Evolutionary conservation across 257 asterid genomes (phyloP).

Genomic region (Ophiorrhiza pumila): DNA sequence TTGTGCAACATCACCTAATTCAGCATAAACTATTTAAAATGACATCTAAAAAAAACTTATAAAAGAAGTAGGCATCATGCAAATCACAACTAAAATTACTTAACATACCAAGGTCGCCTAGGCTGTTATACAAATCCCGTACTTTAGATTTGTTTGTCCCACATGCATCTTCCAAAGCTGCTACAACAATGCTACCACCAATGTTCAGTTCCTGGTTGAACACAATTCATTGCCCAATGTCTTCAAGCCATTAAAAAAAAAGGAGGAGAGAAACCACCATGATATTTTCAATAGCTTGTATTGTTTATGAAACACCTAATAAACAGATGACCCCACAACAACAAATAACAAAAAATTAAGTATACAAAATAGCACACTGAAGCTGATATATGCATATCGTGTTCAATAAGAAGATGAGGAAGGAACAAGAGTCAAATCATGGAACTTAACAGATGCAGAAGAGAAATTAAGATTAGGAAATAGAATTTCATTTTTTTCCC

Average conservation of each 20-base stretch:
- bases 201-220: conserved; percentile 72
- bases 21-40: conserved; percentile 19
- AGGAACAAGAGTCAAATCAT: background rate
- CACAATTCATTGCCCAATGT: conserved; percentile 21
- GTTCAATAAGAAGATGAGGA: background rate
- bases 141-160: conserved; percentile 70
- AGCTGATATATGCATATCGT: background rate
- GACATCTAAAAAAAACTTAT: no score
- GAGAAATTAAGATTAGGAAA: background rate
- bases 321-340: background rate
- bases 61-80: conserved; percentile 5
- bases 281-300: background rate
- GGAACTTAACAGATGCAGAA: background rate
- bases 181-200: conserved; percentile 68
- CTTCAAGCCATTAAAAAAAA: conserved; percentile 6
- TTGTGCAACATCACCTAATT: conserved; percentile 96
- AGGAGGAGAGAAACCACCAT: conserved; percentile 5
- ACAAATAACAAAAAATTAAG: background rate
- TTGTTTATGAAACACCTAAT: background rate
- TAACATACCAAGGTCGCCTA: conserved; percentile 82
- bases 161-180: conserved; percentile 83
- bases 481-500: background rate
- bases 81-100: background rate
- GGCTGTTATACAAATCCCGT: conserved; percentile 57
- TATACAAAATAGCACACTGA: background rate